Evolutionary conservation across 2,329 filamentous ascomycete species (phyloP), one percentile per base, ranked within the genome.

Genomic region (Dactylellina leptospora): DNA sequence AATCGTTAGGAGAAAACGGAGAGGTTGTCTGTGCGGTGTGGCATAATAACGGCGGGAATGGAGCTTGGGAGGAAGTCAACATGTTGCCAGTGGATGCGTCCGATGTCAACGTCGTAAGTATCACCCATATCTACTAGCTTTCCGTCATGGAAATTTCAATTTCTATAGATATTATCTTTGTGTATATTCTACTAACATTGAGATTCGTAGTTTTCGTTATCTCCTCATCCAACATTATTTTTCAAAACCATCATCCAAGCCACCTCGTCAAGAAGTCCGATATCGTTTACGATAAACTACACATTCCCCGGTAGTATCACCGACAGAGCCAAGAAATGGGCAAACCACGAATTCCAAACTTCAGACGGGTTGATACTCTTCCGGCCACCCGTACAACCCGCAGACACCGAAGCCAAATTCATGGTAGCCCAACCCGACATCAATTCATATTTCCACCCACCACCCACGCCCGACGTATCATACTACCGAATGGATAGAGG

Each of bases 281-380:
- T 64, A 53, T 51, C 59, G 4, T 72, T 72, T 36, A 72, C 68
- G 10, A 36, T 72, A 55, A 72, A 72, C 45, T 72, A 72, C 25
- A 48, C 44, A 6, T 38, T 44, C 28, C 66, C 58, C 18, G 40
- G 18, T 9, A n/a, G 9, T 4, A 36, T 18, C 36, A 38, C 30
- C 25, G 25, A 38, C 8, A 58, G 33, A 4, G 25, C 59, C 4
- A 64, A 59, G 40, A 63, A 58, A 59, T 72, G 68, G 68, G 68
- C 33, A 10, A 72, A 72, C 27, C 30, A n/a, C 20, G 68, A 72
- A 27, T 42, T 59, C 16, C 36, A 72, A 42, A 60, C 68, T 9
- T 54, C 28, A 9, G 68, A 72, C 20, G 59, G 68, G 0, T 16
- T 64, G 6, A 50, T 72, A 55, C 36, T 72, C 22, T 72, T 72